Conservation (phyloP, 1,139 yeast species). For the Pichia sp. region DNA sequence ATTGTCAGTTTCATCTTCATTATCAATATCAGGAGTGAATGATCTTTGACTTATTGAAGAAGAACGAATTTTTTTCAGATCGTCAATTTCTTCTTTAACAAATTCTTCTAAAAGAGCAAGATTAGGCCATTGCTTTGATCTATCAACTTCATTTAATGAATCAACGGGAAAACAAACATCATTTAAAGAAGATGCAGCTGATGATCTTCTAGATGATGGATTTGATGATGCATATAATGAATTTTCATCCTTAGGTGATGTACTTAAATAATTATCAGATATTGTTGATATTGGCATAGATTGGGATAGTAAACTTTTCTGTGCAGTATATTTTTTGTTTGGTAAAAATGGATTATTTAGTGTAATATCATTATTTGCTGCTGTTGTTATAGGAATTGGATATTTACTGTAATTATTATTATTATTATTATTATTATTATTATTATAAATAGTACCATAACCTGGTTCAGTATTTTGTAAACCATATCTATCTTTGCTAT, state of each 20-base stretch:
- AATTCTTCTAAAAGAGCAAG: slow-evolving; percentile 67
- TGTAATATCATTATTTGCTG: too few relatives aligned
- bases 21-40: slow-evolving; percentile 11
- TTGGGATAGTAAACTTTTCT: slow-evolving; percentile 10
- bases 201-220: slow-evolving; percentile 66
- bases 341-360: slow-evolving; percentile 1
- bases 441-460: slow-evolving; percentile 4
- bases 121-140: slow-evolving; percentile 70
- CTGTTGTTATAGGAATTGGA: not conserved
- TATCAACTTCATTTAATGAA: slow-evolving; percentile 37
- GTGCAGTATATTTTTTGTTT: not conserved
- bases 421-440: not conserved
- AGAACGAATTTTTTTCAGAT: slow-evolving; percentile 38
- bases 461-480: not conserved
- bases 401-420: not conserved
- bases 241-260: slow-evolving; percentile 3
- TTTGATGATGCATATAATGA: slow-evolving; percentile 39
- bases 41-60: slow-evolving; percentile 21
- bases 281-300: slow-evolving; percentile 10
- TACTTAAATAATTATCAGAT: slow-evolving; percentile 4
- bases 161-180: slow-evolving; percentile 84
- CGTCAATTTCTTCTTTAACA: slow-evolving; percentile 60
- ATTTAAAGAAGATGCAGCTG: slow-evolving; percentile 67
- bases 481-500: slow-evolving; percentile 9
- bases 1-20: slow-evolving; percentile 20